phyloP scores from a whole-genome alignment of 1,284 basidiomycete species.

The Psilocybe mexicana region DNA sequence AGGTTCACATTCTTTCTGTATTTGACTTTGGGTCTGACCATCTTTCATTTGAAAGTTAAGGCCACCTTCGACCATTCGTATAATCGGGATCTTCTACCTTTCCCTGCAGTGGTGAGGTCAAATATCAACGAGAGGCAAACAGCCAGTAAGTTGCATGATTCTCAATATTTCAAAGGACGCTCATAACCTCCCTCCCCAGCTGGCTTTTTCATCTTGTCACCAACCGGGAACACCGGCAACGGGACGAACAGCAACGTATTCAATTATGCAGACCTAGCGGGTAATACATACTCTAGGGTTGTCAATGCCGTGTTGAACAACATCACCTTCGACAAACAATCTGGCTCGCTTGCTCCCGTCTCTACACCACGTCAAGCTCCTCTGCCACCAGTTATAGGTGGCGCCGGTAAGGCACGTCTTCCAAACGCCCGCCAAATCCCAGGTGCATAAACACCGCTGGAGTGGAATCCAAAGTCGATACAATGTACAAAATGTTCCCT shows the following conservation, averaged over 20 bases:
- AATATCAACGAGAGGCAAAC: slow-evolving; percentile 59
- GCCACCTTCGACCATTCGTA: slow-evolving; percentile 70
- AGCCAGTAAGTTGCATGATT: slow-evolving; percentile 45
- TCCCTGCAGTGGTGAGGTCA: slow-evolving; percentile 58
- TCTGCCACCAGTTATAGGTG: slow-evolving; percentile 8
- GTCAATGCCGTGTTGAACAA: slow-evolving; percentile 62
- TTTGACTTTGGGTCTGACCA: not conserved
- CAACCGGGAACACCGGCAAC: slow-evolving; percentile 58
- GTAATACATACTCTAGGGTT: slow-evolving; percentile 62
- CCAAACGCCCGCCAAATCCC: slow-evolving; percentile 18
- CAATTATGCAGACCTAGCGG: slow-evolving; percentile 54
- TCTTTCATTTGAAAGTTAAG: slow-evolving; percentile 39
- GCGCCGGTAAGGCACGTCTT: slow-evolving; percentile 15
- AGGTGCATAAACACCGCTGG: not conserved
- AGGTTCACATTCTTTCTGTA: slow-evolving; percentile 26
- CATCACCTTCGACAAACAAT: slow-evolving; percentile 60
- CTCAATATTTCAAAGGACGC: not conserved
- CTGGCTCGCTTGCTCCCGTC: slow-evolving; percentile 52
- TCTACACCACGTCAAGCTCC: slow-evolving; percentile 12
- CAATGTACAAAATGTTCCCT: not conserved
- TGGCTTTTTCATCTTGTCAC: slow-evolving; percentile 51
- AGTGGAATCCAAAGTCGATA: slow-evolving; percentile 1
- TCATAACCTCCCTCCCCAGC: slow-evolving; percentile 31
- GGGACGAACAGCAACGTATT: slow-evolving; percentile 72
- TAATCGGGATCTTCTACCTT: slow-evolving; percentile 54